These are phyloP conservation scores for Geotrichum restrictum DNA, from an alignment of 1,139 yeast species.

Conservation along the genomic window DNA sequence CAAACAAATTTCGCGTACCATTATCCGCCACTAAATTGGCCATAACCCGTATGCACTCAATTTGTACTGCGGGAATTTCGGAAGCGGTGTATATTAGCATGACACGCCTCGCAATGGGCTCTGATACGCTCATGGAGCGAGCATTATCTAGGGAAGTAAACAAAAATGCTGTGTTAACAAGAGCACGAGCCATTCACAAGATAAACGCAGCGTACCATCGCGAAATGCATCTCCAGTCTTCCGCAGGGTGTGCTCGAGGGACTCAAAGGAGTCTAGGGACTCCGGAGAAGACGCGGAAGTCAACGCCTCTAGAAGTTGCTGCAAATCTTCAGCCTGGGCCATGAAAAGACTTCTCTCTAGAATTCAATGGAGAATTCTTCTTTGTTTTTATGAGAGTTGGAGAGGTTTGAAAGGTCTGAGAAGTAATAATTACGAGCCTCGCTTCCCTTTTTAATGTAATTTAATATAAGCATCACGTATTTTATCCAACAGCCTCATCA, in stretches of 20 bases:
- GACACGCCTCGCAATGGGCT: not conserved
- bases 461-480: not conserved
- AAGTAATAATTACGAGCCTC: no score
- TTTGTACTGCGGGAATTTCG: not conserved
- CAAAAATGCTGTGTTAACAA: not conserved
- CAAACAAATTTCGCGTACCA: not conserved
- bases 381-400: not conserved
- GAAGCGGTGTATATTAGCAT: not conserved
- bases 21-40: not conserved
- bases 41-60: conserved; percentile 1
- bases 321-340: not conserved
- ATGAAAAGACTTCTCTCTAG: not conserved
- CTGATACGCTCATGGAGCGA: not conserved
- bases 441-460: no score
- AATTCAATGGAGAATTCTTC: not conserved
- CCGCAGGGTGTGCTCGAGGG: not conserved
- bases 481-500: not conserved
- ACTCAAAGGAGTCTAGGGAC: not conserved
- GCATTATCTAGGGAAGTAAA: not conserved
- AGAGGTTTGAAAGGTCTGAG: not conserved
- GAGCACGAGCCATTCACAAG: no score
- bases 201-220: not conserved
- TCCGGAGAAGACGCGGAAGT: not conserved
- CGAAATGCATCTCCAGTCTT: not conserved
- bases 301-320: not conserved